phyloP scores from a whole-genome alignment of 1,139 yeast genomes.

The Candida labiduridarum region DNA sequence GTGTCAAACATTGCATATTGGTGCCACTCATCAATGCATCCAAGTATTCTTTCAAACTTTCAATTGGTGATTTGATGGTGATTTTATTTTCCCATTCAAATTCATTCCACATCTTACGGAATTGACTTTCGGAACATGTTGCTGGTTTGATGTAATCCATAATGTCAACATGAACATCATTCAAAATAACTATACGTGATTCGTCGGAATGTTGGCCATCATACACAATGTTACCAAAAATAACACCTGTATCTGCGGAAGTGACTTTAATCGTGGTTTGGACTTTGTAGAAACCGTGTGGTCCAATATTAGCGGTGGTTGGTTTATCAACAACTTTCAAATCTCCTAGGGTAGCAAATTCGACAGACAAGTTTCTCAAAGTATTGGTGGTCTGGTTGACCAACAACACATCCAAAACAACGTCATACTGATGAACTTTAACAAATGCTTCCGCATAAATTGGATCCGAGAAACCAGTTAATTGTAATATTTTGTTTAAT shows the following conservation, averaged over 20 bases:
- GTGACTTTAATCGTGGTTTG: conserved; percentile 92
- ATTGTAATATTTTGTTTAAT: conserved; percentile 84
- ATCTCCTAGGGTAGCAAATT: conserved; percentile 96
- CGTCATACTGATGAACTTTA: conserved; percentile 94
- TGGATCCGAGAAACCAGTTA: conserved; percentile 97
- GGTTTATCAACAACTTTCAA: conserved; percentile 94
- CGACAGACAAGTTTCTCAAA: conserved; percentile 87
- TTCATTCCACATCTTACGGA: conserved; percentile 99
- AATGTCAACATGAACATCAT: conserved; percentile 93
- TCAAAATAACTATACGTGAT: conserved; percentile 85
- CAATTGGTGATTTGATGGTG: conserved; percentile 73
- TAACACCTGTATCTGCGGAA: conserved; percentile 96
- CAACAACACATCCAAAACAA: conserved; percentile 87
- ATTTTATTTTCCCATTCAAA: conserved; percentile 99
- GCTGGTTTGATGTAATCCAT: conserved; percentile 98
- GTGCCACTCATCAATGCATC: conserved; percentile 80
- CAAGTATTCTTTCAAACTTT: conserved; percentile 76
- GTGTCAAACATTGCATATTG: conserved; percentile 92
- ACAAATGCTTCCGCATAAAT: conserved; percentile 97
- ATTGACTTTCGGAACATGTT: conserved; percentile 80
- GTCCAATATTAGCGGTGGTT: conserved; percentile 89
- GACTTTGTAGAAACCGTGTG: conserved; percentile 91
- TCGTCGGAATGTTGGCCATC: conserved; percentile 96
- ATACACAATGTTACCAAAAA: conserved; percentile 94
- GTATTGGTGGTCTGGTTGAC: conserved; percentile 95